Base-by-base conservation (phyloP, 371 early-diverging fungal genomes). In the Apophysomyces ossiformis region DNA sequence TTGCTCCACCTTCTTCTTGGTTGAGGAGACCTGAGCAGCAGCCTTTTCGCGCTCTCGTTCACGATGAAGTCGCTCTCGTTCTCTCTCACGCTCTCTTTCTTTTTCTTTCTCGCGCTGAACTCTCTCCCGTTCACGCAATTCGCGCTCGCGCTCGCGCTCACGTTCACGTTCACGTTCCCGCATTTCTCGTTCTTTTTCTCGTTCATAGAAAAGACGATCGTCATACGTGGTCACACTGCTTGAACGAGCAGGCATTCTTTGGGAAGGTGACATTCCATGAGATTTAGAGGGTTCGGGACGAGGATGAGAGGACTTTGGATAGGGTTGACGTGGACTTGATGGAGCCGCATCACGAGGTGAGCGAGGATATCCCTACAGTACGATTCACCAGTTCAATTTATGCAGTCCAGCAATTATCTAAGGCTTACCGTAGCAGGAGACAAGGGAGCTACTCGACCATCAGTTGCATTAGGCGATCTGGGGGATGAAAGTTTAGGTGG, bases 1-100 rank as follows among this genome's bases (percentile, higher is more conserved):
- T 62, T 86, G 87, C 61, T 88, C 88, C 5, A 76, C 79, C 73
- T 83, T 87, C 75, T 90, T 88, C 37, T 74, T 74, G 16, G 74
- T 59, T 8, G 63, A 13, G 35, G 75, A 71, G 0, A 75, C 73
- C 61, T 75, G 76, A 39, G 66, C 69, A 57, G 75, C 69, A n/a
- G 72, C 76, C 64, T 78, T 75, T 61, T 76, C 79, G 60, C 71
- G 67, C 58, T 77, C 75, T 61, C 75, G 67, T 57, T 76, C 76
- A 61, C 68, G 66, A 16, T 61, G 43, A 18, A 54, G 13, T 44
- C 58, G 57, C 35, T 69, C 65, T 16, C 62, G 56, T 32, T 66
- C 59, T 41, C 67, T 70, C 41, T 76, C 58, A 12, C 74, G 64
- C 35, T 79, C 79, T 59, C 70, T 66, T 65, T 78, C 75, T 9